Evolutionary conservation across 805 yeast species (phyloP).

Genomic region (Debaryomyces hansenii): DNA sequence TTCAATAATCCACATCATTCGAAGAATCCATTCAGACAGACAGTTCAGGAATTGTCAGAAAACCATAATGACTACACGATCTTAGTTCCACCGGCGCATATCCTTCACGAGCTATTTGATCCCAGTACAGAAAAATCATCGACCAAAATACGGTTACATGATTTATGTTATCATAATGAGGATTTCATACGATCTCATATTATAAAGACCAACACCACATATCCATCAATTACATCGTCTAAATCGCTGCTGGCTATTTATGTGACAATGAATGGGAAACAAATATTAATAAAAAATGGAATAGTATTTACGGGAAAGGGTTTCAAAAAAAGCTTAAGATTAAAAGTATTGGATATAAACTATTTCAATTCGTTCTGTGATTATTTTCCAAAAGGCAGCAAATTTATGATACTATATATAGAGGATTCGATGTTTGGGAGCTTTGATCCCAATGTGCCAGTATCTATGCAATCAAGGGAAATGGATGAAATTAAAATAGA

Average conservation of each 20-base stretch:
- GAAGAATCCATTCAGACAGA: slow-evolving; percentile 47
- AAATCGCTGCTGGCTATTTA: slow-evolving; percentile 45
- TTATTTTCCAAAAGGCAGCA: slow-evolving; percentile 56
- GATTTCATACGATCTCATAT: slow-evolving; percentile 68
- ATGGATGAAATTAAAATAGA: background rate
- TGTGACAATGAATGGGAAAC: slow-evolving; percentile 56
- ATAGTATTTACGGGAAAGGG: slow-evolving; percentile 58
- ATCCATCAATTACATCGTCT: slow-evolving; percentile 22
- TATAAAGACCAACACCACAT: slow-evolving; percentile 32
- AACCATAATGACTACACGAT: slow-evolving; percentile 55
- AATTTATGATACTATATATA: slow-evolving; percentile 57
- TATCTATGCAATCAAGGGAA: background rate
- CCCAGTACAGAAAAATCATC: slow-evolving; percentile 19
- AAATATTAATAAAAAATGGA: slow-evolving; percentile 56
- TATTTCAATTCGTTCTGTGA: slow-evolving; percentile 57
- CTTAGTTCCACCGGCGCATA: slow-evolving; percentile 61
- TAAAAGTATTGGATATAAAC: slow-evolving; percentile 45
- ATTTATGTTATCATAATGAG: slow-evolving; percentile 51
- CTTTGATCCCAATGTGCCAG: slow-evolving; percentile 1
- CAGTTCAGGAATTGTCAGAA: slow-evolving; percentile 41
- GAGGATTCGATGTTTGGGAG: slow-evolving; percentile 56
- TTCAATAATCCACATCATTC: slow-evolving; percentile 57
- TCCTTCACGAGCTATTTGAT: slow-evolving; percentile 38
- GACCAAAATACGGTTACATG: slow-evolving; percentile 38
- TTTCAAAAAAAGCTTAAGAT: slow-evolving; percentile 45